phyloP scores from a whole-genome alignment of 495 filamentous ascomycete species.

The Tuber umbilicatum region DNA sequence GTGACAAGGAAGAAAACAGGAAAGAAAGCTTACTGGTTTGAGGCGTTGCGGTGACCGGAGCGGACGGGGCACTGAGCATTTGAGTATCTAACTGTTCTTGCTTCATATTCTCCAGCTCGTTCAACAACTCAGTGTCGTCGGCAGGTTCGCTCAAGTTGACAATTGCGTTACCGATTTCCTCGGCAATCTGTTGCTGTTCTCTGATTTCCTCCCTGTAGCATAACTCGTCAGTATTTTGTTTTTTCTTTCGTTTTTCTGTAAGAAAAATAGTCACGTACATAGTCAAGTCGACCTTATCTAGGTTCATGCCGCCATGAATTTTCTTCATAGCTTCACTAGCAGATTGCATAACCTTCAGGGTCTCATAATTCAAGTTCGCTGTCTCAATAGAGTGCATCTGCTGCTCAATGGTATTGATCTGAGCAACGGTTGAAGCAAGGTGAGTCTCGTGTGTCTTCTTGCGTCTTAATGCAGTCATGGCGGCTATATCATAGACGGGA shows the following conservation, averaged over 20 bases:
- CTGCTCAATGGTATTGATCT: conserved; percentile 85
- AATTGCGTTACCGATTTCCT: conserved; percentile 85
- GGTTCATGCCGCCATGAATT: conserved; percentile 83
- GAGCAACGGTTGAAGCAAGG: conserved; percentile 77
- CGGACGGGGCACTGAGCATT: conserved; percentile 83
- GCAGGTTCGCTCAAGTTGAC: conserved; percentile 61
- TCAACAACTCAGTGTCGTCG: conserved; percentile 81
- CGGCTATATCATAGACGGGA: conserved; percentile 52
- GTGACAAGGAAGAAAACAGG: conserved; percentile 31
- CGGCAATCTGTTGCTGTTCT: conserved; percentile 84
- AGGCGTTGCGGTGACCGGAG: conserved; percentile 50
- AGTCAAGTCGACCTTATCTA: conserved; percentile 87
- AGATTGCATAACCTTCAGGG: conserved; percentile 84
- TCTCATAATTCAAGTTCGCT: conserved; percentile 97
- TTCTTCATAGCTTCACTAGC: conserved; percentile 80
- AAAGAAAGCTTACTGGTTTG: conserved; percentile 71
- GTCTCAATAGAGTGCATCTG: conserved; percentile 96
- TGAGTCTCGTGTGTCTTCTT: conserved; percentile 92
- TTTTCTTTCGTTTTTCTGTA: not conserved
- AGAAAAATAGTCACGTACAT: conserved; percentile 59
- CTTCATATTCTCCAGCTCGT: conserved; percentile 67
- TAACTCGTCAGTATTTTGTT: conserved; percentile 18
- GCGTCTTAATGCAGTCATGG: conserved; percentile 81
- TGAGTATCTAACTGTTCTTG: conserved; percentile 84
- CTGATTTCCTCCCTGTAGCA: conserved; percentile 73